Base-by-base conservation (phyloP, 1,284 basidiomycete genomes). In the Cutaneotrichosporon cutaneum region DNA sequence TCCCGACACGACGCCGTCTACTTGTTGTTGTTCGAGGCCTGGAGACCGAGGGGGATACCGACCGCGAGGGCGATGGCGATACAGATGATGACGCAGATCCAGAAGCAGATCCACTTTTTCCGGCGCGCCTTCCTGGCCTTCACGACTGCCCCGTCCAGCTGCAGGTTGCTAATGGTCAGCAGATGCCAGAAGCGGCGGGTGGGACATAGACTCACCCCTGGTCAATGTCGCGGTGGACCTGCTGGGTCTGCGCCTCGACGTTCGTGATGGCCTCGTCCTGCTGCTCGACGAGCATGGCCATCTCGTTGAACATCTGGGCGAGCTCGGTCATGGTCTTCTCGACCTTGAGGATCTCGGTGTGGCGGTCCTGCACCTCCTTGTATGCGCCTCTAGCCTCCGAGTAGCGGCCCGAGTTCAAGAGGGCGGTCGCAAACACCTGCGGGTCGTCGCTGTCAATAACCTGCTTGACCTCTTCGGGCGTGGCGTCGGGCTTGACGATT, bases 401-500 rank as follows among this genome's bases (percentile, higher is more conserved):
- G 76, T 94, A 93, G 45, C 88, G 86, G 64, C 85, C 88, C n/a
- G 90, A 90, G 61, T 84, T 85, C 59, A 94, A 84, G 68, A 95
- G 84, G 55, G 94, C 93, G 77, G 95, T 87, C 0, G 88, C 85
- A 78, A 97, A 97, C 54, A 97, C 87, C 72, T 92, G 89, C 61
- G 88, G 86, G 61, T 88, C 86, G 74, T 94, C 90, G 58, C 87
- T 84, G 64, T 84, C 83, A 26, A 90, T 85, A n/a, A 92, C 86
- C 6, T 87, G 85, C 54, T 83, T 81, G 60, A 97, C 83, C 77
- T 97, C 93, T 61, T 92, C 88, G 4, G 86, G 85, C 16, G 91
- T 89, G 3, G 93, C 93, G 72, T 94, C 87, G 8, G 92, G 92
- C 81, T 96, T 95, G 61, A 94, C 92, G 70, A 99, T 99, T 81